These are phyloP conservation scores for Oryza meridionalis DNA, from an alignment of 176 grass and related monocot genomes.

Conservation along the genomic window DNA sequence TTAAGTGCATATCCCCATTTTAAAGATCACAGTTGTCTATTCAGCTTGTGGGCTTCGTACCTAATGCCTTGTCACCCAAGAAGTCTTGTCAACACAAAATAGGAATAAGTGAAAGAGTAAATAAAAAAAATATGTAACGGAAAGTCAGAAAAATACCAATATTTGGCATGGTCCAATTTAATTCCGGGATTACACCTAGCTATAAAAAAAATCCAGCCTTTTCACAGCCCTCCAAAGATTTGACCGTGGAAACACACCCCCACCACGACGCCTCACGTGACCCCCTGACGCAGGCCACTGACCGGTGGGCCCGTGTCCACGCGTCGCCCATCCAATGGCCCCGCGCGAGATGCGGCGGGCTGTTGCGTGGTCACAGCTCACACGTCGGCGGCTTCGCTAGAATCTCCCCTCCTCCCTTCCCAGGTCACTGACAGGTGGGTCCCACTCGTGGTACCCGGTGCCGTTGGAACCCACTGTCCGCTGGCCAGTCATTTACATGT, in stretches of 20 bases:
- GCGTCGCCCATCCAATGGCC: conserved; percentile 23
- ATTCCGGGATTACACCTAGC: conserved; percentile 19
- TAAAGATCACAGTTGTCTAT: background rate
- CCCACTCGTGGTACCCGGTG: background rate
- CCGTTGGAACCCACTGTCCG: background rate
- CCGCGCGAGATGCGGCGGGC: background rate
- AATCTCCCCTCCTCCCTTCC: background rate
- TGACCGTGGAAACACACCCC: background rate
- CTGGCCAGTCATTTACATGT: conserved; percentile 23
- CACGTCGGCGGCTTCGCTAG: conserved; percentile 24
- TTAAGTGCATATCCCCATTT: background rate
- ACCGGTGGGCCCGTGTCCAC: background rate
- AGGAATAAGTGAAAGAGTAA: no score
- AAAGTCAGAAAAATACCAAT: background rate
- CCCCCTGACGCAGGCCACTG: background rate
- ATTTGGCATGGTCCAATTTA: background rate
- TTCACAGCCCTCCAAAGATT: conserved; percentile 29
- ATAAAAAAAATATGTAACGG: background rate
- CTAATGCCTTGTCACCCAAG: conserved; percentile 31
- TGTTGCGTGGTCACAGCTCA: background rate
- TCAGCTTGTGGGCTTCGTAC: background rate
- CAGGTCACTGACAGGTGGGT: background rate
- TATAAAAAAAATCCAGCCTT: background rate
- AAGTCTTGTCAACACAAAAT: background rate
- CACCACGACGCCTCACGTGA: conserved; percentile 18